These are phyloP conservation scores for Coniosporium tulheliwenetii DNA, from an alignment of 2,329 filamentous ascomycete genomes.

Conservation along the genomic window DNA sequence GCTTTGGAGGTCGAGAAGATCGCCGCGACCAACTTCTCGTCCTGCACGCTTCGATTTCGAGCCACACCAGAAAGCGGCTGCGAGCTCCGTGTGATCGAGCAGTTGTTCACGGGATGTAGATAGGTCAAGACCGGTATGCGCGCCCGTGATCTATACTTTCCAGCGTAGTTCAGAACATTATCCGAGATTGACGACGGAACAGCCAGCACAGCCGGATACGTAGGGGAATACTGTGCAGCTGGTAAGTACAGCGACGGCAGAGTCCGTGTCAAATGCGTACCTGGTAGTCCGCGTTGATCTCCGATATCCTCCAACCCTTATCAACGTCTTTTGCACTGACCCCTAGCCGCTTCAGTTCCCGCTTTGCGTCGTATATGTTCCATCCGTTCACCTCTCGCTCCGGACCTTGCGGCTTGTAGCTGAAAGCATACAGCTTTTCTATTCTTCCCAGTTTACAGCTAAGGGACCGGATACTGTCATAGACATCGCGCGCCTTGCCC, in stretches of 20 bases:
- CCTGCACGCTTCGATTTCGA: constrained; percentile 82
- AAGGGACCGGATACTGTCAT: constrained; percentile 66
- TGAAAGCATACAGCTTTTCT: constrained; percentile 84
- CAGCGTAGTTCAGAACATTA: constrained; percentile 87
- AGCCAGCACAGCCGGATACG: constrained; percentile 72
- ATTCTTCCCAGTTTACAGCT: constrained; percentile 72
- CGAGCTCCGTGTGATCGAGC: constrained; percentile 87
- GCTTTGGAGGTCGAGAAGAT: constrained; percentile 62
- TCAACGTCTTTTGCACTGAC: constrained; percentile 68
- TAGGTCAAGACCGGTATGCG: constrained; percentile 86
- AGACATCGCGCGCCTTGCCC: constrained; percentile 63
- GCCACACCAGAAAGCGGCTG: constrained; percentile 80
- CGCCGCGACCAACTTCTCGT: constrained; percentile 82
- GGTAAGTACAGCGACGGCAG: neutral
- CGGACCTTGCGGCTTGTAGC: constrained; percentile 56
- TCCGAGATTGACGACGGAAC: constrained; percentile 90
- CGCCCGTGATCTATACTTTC: constrained; percentile 71
- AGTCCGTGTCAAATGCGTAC: constrained; percentile 18
- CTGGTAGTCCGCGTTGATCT: constrained; percentile 75
- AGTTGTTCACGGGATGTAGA: constrained; percentile 92
- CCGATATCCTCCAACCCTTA: constrained; percentile 75
- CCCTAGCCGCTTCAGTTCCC: constrained; percentile 77
- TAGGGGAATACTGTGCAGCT: constrained; percentile 56
- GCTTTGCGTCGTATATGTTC: constrained; percentile 69
- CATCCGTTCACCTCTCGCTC: constrained; percentile 69